Percentiles rank a stretch among this genome's conserved stretches.
phyloP scores from a whole-genome alignment of 2,329 filamentous ascomycete species.

The Seiridium unicorne region DNA sequence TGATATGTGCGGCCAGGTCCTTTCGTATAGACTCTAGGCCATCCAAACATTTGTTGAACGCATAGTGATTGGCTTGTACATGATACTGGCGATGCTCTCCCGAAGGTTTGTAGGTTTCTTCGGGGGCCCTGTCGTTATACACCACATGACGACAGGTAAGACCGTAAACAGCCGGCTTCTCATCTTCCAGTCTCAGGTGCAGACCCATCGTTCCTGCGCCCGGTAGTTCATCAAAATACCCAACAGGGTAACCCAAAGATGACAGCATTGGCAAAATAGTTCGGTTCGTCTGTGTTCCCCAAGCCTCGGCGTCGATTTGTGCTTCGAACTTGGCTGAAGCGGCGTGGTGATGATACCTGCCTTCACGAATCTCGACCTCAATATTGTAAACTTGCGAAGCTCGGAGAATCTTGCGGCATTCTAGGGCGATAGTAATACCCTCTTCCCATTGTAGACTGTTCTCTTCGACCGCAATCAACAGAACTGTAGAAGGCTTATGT shows the following conservation, averaged over 20 bases:
- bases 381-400: not conserved
- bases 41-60: too few species aligned
- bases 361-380: conserved; percentile 8
- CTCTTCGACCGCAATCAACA: conserved; percentile 8
- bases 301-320: not conserved
- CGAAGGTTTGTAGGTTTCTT: too few species aligned
- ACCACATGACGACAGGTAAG: not conserved
- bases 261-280: not conserved
- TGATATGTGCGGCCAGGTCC: too few species aligned
- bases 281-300: not conserved
- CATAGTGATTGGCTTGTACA: too few species aligned
- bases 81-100: too few species aligned
- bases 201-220: conserved; percentile 6
- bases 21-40: too few species aligned
- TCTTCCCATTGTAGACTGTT: conserved; percentile 7
- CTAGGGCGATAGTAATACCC: conserved; percentile 5
- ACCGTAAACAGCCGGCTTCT: conserved; percentile 2
- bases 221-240: not conserved
- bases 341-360: not conserved
- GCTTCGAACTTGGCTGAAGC: conserved; percentile 1
- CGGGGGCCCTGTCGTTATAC: too few species aligned
- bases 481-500: too few species aligned
- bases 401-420: conserved; percentile 7
- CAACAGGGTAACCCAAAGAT: not conserved
- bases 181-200: conserved; percentile 3